These are phyloP conservation scores for Rhodotorula toruloides DNA, from an alignment of 768 basidiomycete genomes.

Conservation along the genomic window DNA sequence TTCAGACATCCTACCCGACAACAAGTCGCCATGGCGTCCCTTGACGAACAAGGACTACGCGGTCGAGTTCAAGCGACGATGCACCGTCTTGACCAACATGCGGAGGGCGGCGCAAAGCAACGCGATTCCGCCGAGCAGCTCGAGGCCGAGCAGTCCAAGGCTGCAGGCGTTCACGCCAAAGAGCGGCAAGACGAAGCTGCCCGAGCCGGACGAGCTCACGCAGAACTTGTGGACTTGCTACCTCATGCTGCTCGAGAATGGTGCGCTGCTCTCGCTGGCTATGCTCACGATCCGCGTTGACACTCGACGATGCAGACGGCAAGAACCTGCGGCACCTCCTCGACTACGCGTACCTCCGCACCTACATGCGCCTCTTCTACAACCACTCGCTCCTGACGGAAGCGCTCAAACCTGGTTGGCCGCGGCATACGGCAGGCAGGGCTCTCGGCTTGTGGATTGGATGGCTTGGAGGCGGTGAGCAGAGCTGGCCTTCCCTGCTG, in stretches of 20 bases:
- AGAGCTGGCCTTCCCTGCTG: too few species aligned
- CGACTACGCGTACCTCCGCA: conserved; percentile 40
- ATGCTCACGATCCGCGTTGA: background rate
- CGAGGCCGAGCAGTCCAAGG: conserved; percentile 31
- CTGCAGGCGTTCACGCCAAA: conserved; percentile 30
- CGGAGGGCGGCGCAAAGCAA: conserved; percentile 46
- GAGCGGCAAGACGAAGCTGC: conserved; percentile 8
- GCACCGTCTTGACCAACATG: conserved; percentile 57
- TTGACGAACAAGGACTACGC: conserved; percentile 53
- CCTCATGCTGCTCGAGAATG: conserved; percentile 75
- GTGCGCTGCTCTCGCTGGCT: conserved; percentile 15
- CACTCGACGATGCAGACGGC: conserved; percentile 1
- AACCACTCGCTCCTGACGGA: conserved; percentile 44
- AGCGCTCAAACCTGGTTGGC: conserved; percentile 47
- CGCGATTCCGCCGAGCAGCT: conserved; percentile 45
- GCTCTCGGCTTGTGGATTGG: conserved; percentile 47
- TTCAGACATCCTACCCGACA: conserved; percentile 41
- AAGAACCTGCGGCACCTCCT: conserved; percentile 37
- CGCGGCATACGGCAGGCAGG: conserved; percentile 44
- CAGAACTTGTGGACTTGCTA: conserved; percentile 62
- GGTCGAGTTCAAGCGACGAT: conserved; percentile 63
- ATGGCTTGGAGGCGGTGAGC: conserved; percentile 42
- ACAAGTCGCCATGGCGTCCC: conserved; percentile 49
- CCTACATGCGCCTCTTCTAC: conserved; percentile 46
- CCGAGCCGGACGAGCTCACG: conserved; percentile 39